Conservation (phyloP, 805 yeast species). For the Clavispora phyllophila region DNA sequence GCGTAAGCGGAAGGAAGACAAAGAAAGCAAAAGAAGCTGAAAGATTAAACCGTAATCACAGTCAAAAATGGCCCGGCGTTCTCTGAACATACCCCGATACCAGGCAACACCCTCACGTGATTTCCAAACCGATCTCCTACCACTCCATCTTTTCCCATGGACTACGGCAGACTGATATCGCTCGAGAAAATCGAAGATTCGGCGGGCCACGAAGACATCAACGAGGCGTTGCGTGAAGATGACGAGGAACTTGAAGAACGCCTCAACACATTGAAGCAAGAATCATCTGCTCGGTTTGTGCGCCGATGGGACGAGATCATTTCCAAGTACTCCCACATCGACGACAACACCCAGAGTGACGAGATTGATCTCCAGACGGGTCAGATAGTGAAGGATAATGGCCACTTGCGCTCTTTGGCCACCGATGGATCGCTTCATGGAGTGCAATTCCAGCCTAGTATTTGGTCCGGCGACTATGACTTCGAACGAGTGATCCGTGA, state of each 20-base stretch:
- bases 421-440: slow-evolving; percentile 5
- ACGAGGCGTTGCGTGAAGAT: not conserved
- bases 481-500: slow-evolving; percentile 18
- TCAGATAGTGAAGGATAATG: slow-evolving; percentile 57
- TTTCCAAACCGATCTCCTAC: not conserved
- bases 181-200: slow-evolving; percentile 15
- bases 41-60: too few relatives aligned
- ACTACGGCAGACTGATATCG: slow-evolving; percentile 18
- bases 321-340: slow-evolving; percentile 43
- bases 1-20: too few relatives aligned
- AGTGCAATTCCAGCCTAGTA: slow-evolving; percentile 16
- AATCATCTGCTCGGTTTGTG: slow-evolving; percentile 15
- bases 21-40: too few relatives aligned
- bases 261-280: slow-evolving; percentile 20
- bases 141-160: not conserved
- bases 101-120: slow-evolving; percentile 1
- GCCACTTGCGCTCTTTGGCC: slow-evolving; percentile 54
- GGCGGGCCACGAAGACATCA: not conserved
- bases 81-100: too few relatives aligned
- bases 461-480: slow-evolving; percentile 37
- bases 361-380: slow-evolving; percentile 64
- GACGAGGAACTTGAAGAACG: slow-evolving; percentile 11
- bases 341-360: slow-evolving; percentile 53
- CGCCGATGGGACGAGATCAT: slow-evolving; percentile 50
- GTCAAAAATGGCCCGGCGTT: too few relatives aligned